Conservation (phyloP, 2,329 filamentous ascomycete genomes). For the Venturia asperata region DNA sequence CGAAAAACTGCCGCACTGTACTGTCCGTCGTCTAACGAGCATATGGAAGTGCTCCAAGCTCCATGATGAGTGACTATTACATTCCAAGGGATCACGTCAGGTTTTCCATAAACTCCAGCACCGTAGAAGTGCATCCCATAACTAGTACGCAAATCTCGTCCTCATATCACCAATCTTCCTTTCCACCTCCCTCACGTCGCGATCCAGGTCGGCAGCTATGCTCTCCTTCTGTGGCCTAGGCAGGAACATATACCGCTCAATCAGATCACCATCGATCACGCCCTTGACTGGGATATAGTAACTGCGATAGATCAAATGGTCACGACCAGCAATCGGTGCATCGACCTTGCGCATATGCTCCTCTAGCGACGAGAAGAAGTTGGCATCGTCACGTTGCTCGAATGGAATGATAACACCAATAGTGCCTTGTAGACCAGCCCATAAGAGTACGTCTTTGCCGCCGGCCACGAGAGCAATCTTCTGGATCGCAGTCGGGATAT, state of each 20-base stretch:
- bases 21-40: not conserved
- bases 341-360: conserved; percentile 81
- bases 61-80: not conserved
- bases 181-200: conserved; percentile 87
- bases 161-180: conserved; percentile 58
- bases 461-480: conserved; percentile 87
- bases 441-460: conserved; percentile 83
- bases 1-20: not conserved
- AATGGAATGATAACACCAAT: conserved; percentile 92
- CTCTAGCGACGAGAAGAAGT: conserved; percentile 95
- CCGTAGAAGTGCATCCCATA: not conserved
- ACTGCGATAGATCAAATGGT: conserved; percentile 90
- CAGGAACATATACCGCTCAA: conserved; percentile 80
- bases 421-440: conserved; percentile 91
- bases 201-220: conserved; percentile 88
- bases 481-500: conserved; percentile 83
- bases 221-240: conserved; percentile 86
- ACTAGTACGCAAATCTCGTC: conserved; percentile 22
- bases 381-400: conserved; percentile 81
- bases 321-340: conserved; percentile 78
- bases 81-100: not conserved
- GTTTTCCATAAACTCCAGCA: conserved; percentile 1
- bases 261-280: conserved; percentile 92
- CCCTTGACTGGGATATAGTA: conserved; percentile 97
- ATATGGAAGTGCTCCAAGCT: not conserved